Percentiles rank a stretch among this genome's conserved stretches.
These are phyloP conservation scores for Torulaspora franciscae DNA, from an alignment of 805 yeast species.

Conservation along the genomic window DNA sequence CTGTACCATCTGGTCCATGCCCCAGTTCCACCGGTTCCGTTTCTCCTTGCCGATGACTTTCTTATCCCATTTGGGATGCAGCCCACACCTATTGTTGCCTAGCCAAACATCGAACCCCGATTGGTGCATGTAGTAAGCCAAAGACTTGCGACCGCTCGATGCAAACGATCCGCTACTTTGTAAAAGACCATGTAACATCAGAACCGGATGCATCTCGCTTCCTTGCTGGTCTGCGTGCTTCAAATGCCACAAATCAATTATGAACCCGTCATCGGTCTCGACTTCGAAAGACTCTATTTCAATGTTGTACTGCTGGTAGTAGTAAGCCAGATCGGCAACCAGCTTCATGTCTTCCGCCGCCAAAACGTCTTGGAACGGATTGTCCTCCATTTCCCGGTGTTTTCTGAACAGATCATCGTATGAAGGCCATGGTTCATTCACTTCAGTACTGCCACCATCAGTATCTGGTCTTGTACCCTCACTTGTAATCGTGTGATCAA, in stretches of 20 bases:
- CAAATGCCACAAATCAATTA: slow-evolving; percentile 56
- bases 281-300: slow-evolving; percentile 55
- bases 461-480: slow-evolving; percentile 16
- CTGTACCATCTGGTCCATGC: slow-evolving; percentile 72
- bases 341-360: slow-evolving; percentile 34
- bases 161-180: slow-evolving; percentile 85
- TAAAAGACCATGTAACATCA: slow-evolving; percentile 79
- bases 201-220: slow-evolving; percentile 50
- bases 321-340: slow-evolving; percentile 58
- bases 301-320: slow-evolving; percentile 57
- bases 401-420: slow-evolving; percentile 8
- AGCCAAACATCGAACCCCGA: slow-evolving; percentile 83
- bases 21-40: slow-evolving; percentile 84
- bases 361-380: slow-evolving; percentile 29
- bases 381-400: slow-evolving; percentile 18
- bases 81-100: slow-evolving; percentile 87
- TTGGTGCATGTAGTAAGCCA: slow-evolving; percentile 53
- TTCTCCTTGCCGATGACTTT: slow-evolving; percentile 35
- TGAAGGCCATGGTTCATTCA: background rate
- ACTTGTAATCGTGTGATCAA: slow-evolving; percentile 29
- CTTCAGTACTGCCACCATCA: background rate
- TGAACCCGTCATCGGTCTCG: slow-evolving; percentile 75
- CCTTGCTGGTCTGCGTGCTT: slow-evolving; percentile 19
- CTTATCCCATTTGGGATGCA: slow-evolving; percentile 58
- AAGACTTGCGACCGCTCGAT: slow-evolving; percentile 73